Conservation (phyloP, 805 yeast species). For the Metschnikowia lochheadii region DNA sequence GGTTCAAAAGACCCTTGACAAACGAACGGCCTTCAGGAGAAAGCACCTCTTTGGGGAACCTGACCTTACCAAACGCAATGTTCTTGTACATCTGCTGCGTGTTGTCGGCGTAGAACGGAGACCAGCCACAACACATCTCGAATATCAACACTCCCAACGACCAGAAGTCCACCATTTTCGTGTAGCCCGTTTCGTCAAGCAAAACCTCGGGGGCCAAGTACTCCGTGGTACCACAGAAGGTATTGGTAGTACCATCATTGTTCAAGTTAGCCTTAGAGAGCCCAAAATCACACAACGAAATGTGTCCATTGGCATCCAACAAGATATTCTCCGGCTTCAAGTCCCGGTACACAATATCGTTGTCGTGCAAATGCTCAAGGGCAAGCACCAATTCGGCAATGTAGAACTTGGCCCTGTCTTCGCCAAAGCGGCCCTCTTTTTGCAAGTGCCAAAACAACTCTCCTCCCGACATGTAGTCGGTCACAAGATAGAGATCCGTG, state of each 20-base stretch:
- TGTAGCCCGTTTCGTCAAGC: conserved; percentile 92
- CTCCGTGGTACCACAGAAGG: conserved; percentile 98
- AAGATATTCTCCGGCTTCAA: conserved; percentile 95
- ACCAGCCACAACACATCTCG: conserved; percentile 99
- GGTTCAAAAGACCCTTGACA: conserved; percentile 89
- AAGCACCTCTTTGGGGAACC: conserved; percentile 93
- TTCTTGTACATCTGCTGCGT: conserved; percentile 99
- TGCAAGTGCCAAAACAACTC: conserved; percentile 96
- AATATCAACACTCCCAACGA: conserved; percentile 93
- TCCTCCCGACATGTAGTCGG: conserved; percentile 98
- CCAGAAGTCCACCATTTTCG: conserved; percentile 99
- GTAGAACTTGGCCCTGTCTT: conserved; percentile 92
- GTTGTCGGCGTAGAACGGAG: conserved; percentile 96
- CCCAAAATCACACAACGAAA: conserved; percentile 96
- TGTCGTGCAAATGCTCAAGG: conserved; percentile 89
- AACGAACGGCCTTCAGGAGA: conserved; percentile 92
- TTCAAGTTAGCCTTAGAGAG: conserved; percentile 88
- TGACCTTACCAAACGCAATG: conserved; percentile 96
- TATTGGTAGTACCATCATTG: conserved; percentile 86
- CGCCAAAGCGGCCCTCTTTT: conserved; percentile 90
- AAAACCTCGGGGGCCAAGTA: conserved; percentile 96
- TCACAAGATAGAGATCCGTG: conserved; percentile 83
- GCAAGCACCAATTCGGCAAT: conserved; percentile 95
- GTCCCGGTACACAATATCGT: conserved; percentile 94
- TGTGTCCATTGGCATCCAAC: conserved; percentile 94